Evolutionary conservation across 2,329 filamentous ascomycete genomes (phyloP).

Genomic region (Neopestalotiopsis rosae): DNA sequence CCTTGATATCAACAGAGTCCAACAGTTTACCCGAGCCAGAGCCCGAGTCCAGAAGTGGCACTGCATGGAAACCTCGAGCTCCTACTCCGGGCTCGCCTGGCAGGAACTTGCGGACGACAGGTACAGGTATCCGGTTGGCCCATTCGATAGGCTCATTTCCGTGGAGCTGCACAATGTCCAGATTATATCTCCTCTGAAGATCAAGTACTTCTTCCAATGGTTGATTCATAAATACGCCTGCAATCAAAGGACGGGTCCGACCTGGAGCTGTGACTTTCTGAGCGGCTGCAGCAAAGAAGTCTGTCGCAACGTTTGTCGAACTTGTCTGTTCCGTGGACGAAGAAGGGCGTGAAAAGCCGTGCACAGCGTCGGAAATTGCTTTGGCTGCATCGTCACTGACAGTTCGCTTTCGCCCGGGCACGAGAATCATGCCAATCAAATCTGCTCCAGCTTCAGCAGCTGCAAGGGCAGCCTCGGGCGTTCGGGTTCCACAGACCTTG

Average conservation of each 20-base stretch:
- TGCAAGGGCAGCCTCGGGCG: slow-evolving; percentile 76
- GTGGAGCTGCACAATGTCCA: slow-evolving; percentile 93
- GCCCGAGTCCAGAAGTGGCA: slow-evolving; percentile 87
- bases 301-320: slow-evolving; percentile 49
- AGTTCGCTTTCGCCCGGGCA: slow-evolving; percentile 78
- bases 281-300: slow-evolving; percentile 73
- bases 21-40: slow-evolving; percentile 82
- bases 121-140: slow-evolving; percentile 86
- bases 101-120: slow-evolving; percentile 86
- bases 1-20: slow-evolving; percentile 72
- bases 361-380: slow-evolving; percentile 81
- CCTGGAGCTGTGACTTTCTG: slow-evolving; percentile 47
- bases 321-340: slow-evolving; percentile 32
- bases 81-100: slow-evolving; percentile 76
- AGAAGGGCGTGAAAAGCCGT: slow-evolving; percentile 51
- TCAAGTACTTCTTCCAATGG: slow-evolving; percentile 81
- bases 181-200: slow-evolving; percentile 74
- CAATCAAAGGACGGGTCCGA: slow-evolving; percentile 72
- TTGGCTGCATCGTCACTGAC: slow-evolving; percentile 80
- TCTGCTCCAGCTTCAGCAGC: slow-evolving; percentile 90
- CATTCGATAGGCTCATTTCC: slow-evolving; percentile 92
- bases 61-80: slow-evolving; percentile 78
- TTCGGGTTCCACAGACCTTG: slow-evolving; percentile 95
- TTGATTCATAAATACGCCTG: slow-evolving; percentile 94
- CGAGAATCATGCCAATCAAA: slow-evolving; percentile 90